These are phyloP conservation scores for Chaetomiaceae sp. DNA, from an alignment of 2,329 filamentous ascomycete species.

Conservation along the genomic window DNA sequence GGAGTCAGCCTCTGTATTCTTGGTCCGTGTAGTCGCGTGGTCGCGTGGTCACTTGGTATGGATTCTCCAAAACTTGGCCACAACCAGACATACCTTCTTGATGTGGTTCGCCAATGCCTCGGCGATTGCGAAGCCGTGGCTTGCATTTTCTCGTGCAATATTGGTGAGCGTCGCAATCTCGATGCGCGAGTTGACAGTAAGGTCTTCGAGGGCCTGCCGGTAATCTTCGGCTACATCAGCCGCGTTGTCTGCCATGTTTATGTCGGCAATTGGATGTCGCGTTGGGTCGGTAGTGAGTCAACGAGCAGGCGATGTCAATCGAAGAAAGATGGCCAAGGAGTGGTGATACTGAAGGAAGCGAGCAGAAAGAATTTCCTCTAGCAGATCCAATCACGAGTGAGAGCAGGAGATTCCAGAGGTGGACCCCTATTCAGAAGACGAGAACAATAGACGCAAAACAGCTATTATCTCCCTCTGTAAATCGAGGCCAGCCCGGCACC, in stretches of 20 bases:
- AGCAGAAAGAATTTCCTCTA: slow-evolving; percentile 2
- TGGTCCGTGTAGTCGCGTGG: neutral
- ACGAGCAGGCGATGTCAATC: slow-evolving; percentile 2
- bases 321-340: neutral
- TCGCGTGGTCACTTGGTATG: neutral
- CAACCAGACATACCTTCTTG: slow-evolving; percentile 72
- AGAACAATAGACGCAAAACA: slow-evolving; percentile 18
- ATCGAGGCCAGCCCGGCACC: slow-evolving; percentile 6
- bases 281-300: neutral
- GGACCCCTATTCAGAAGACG: slow-evolving; percentile 15
- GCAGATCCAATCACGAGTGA: slow-evolving; percentile 9
- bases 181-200: slow-evolving; percentile 84
- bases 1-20: slow-evolving; percentile 24
- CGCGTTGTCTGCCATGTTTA: slow-evolving; percentile 51
- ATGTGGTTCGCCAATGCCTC: slow-evolving; percentile 90
- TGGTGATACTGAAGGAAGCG: neutral
- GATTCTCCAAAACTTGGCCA: neutral
- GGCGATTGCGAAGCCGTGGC: slow-evolving; percentile 90
- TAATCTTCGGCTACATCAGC: slow-evolving; percentile 95
- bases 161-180: slow-evolving; percentile 97
- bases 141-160: slow-evolving; percentile 95
- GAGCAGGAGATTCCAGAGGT: slow-evolving; percentile 8
- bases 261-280: neutral
- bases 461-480: slow-evolving; percentile 17
- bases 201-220: slow-evolving; percentile 84